phyloP scores from a whole-genome alignment of 805 yeast species.

The Yamadazyma philogaea region DNA sequence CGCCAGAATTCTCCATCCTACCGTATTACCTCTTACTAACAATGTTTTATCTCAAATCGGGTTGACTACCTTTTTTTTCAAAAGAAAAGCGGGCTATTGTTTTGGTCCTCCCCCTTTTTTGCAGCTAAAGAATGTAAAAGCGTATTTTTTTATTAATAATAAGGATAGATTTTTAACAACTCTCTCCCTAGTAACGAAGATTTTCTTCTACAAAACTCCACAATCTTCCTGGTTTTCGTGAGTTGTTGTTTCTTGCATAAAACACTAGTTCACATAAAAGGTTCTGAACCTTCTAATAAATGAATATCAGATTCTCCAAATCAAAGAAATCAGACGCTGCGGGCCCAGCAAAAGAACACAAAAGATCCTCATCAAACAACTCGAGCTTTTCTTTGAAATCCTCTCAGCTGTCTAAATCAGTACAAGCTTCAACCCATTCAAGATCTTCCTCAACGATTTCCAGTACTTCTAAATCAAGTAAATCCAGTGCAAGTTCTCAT shows the following conservation, averaged over 20 bases:
- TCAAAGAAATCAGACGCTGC: conserved; percentile 6
- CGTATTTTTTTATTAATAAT: conserved; percentile 1
- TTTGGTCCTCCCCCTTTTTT: conserved; percentile 4
- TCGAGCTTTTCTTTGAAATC: conserved; percentile 11
- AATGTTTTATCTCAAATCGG: too few species aligned
- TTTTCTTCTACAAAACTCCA: conserved; percentile 4
- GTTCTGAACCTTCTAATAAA: neutral
- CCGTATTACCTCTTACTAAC: too few species aligned
- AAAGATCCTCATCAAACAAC: conserved; percentile 8
- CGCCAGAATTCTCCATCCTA: too few species aligned
- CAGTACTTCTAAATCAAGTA: conserved; percentile 11
- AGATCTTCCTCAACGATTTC: conserved; percentile 14
- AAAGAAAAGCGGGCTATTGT: neutral
- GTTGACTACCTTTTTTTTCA: neutral
- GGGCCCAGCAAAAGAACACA: conserved; percentile 6
- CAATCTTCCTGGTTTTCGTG: conserved; percentile 1
- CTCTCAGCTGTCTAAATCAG: conserved; percentile 1
- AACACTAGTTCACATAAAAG: too few species aligned
- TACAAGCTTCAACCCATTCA: conserved; percentile 10
- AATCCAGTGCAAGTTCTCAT: conserved; percentile 3
- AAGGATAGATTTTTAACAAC: conserved; percentile 7
- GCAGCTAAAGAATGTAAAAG: neutral
- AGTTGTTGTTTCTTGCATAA: neutral
- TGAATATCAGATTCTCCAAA: conserved; percentile 9
- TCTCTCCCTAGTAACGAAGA: conserved; percentile 8